Conservation (phyloP, 805 yeast genomes). For the Teunomyces kruisii region DNA sequence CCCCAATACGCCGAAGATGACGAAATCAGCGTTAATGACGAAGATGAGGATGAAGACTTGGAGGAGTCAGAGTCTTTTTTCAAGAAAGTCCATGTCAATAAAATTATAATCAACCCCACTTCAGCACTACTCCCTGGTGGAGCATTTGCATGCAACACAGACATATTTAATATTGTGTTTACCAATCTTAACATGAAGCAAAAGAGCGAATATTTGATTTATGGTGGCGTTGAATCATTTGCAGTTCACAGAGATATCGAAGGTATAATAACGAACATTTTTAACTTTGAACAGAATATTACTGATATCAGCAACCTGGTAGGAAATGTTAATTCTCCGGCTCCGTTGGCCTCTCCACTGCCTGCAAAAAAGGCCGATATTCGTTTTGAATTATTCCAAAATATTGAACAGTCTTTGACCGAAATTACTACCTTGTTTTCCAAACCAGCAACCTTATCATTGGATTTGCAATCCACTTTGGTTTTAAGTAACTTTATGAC, state of each 20-base stretch:
- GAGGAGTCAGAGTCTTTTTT: constrained; percentile 23
- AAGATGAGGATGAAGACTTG: constrained; percentile 12
- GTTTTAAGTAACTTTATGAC: constrained; percentile 26
- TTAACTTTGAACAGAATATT: constrained; percentile 4
- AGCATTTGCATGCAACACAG: constrained; percentile 33
- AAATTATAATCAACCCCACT: constrained; percentile 42
- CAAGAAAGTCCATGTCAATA: constrained; percentile 36
- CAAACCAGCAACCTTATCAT: constrained; percentile 32
- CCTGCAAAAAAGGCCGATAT: constrained; percentile 43
- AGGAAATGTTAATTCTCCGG: neutral
- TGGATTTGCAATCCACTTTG: constrained; percentile 23
- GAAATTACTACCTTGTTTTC: constrained; percentile 46
- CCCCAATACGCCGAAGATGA: constrained; percentile 24
- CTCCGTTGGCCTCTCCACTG: neutral
- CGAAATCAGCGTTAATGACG: constrained; percentile 9
- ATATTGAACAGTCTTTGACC: constrained; percentile 8
- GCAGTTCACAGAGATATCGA: constrained; percentile 16
- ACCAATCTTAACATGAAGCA: constrained; percentile 41
- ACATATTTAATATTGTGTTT: constrained; percentile 23
- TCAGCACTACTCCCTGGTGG: constrained; percentile 47
- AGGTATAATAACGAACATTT: constrained; percentile 1
- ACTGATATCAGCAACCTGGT: neutral
- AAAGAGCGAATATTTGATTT: constrained; percentile 39
- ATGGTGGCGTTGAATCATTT: constrained; percentile 49
- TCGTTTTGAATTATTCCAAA: constrained; percentile 48